Conservation (phyloP, 2,329 filamentous ascomycete species). For the Fusarium lyarnte region DNA sequence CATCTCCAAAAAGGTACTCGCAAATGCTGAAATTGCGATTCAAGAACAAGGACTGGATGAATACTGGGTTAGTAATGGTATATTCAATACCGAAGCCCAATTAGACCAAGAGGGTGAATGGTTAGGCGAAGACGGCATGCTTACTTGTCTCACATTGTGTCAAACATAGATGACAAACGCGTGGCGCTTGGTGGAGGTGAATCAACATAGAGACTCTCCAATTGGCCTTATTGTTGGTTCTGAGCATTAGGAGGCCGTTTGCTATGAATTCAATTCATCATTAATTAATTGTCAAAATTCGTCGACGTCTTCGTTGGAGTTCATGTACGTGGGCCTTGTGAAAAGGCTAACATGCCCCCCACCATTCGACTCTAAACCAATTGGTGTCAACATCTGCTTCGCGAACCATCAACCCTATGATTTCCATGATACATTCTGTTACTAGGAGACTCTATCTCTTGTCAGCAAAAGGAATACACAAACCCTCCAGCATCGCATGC, state of each 20-base stretch:
- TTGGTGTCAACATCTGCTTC: not conserved
- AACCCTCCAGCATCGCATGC: accelerated
- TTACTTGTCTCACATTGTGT: too few relatives aligned
- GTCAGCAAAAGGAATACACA: not conserved
- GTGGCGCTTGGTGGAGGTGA: too few relatives aligned
- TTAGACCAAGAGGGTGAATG: too few relatives aligned
- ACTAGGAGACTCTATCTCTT: too few relatives aligned
- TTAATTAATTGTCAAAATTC: not conserved
- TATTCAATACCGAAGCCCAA: accelerated
- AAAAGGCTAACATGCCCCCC: not conserved
- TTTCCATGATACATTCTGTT: too few relatives aligned
- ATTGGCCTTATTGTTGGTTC: too few relatives aligned
- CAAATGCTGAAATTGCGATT: too few relatives aligned
- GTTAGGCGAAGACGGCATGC: too few relatives aligned
- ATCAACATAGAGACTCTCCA: too few relatives aligned
- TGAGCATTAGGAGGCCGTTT: not conserved
- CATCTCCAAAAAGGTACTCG: not conserved
- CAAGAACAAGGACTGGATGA: accelerated
- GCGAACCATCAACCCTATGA: not conserved
- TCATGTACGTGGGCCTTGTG: not conserved
- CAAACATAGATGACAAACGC: too few relatives aligned
- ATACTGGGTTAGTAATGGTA: accelerated
- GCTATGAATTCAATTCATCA: not conserved
- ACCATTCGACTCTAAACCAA: not conserved
- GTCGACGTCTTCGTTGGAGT: not conserved